A percentile compares a stretch with the other conserved stretches of the same genome.
phyloP scores from a whole-genome alignment of 2,329 filamentous ascomycete species.

The Aureobasidium pullulans region DNA sequence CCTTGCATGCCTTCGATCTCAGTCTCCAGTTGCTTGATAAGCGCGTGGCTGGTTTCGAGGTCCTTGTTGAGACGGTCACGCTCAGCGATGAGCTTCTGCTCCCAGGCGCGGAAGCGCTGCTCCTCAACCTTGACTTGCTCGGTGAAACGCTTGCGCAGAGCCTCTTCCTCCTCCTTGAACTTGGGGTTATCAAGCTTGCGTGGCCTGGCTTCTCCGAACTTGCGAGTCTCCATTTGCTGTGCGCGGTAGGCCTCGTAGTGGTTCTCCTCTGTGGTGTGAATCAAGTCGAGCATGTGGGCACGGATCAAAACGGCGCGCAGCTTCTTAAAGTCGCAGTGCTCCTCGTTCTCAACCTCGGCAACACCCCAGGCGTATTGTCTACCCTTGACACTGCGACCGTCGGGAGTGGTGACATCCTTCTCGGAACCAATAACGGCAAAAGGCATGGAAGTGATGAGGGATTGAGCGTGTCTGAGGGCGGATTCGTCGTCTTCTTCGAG shows the following conservation, averaged over 20 bases:
- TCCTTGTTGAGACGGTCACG: slow-evolving; percentile 99
- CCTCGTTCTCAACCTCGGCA: slow-evolving; percentile 98
- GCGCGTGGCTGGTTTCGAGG: slow-evolving; percentile 89
- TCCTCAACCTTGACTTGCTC: slow-evolving; percentile 99
- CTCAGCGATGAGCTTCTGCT: slow-evolving; percentile 99
- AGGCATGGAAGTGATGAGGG: slow-evolving; percentile 93
- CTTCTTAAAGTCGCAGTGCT: slow-evolving; percentile 99
- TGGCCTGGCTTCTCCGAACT: slow-evolving; percentile 95
- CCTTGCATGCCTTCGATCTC: slow-evolving; percentile 88
- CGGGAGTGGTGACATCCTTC: slow-evolving; percentile 95
- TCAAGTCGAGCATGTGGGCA: slow-evolving; percentile 97
- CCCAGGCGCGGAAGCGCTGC: slow-evolving; percentile 98
- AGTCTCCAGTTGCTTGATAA: slow-evolving; percentile 80
- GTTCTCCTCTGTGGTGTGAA: slow-evolving; percentile 97
- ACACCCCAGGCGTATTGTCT: slow-evolving; percentile 99
- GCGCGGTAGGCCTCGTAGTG: slow-evolving; percentile 99
- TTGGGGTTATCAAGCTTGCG: slow-evolving; percentile 99
- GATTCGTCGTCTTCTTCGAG: slow-evolving; percentile 97
- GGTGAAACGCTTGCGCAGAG: slow-evolving; percentile 95
- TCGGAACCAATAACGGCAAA: slow-evolving; percentile 98
- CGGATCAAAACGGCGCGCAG: slow-evolving; percentile 96
- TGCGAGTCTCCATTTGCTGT: slow-evolving; percentile 99
- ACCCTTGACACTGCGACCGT: slow-evolving; percentile 96
- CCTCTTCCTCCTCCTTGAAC: slow-evolving; percentile 99
- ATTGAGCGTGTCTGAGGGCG: slow-evolving; percentile 87